These are phyloP conservation scores for Arachnomyces sp. DNA, from an alignment of 2,329 filamentous ascomycete genomes.

Conservation along the genomic window DNA sequence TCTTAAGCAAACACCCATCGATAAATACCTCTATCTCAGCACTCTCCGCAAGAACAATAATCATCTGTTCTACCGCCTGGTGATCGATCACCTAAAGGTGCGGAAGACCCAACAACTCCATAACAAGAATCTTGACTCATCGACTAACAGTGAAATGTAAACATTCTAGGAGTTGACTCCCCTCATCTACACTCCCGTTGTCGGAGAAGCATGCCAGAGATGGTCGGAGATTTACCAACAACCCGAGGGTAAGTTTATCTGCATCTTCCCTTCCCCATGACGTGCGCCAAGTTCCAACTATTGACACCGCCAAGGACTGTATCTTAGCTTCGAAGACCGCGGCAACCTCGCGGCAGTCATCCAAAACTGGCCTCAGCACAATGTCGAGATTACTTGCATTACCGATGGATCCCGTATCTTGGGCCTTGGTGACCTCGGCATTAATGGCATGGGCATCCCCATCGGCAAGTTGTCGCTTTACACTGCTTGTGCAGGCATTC, in stretches of 20 bases:
- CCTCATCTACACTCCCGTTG: conserved; percentile 43
- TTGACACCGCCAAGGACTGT: conserved; percentile 50
- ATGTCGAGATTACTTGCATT: conserved; percentile 92
- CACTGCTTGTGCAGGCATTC: conserved; percentile 89
- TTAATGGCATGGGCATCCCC: conserved; percentile 96
- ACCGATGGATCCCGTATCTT: conserved; percentile 90
- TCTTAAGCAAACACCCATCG: conserved; percentile 39
- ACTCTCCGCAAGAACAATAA: conserved; percentile 44
- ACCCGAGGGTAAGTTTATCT: conserved; percentile 58
- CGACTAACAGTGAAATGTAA: conserved; percentile 1
- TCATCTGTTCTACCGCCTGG: conserved; percentile 44
- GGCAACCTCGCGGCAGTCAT: conserved; percentile 84
- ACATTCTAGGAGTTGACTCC: conserved; percentile 37
- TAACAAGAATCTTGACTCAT: too few relatives aligned
- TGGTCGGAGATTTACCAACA: conserved; percentile 95
- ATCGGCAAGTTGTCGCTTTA: conserved; percentile 95
- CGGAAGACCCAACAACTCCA: conserved; percentile 4
- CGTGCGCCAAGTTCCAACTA: conserved; percentile 16
- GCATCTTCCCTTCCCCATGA: background rate
- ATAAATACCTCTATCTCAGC: conserved; percentile 44
- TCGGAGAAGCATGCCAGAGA: conserved; percentile 91
- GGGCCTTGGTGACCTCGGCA: conserved; percentile 86
- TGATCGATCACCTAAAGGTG: conserved; percentile 40
- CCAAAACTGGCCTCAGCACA: conserved; percentile 80
- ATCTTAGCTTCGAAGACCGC: conserved; percentile 90